phyloP scores from a whole-genome alignment of 1,139 yeast genomes.

The Candida tropicalis region DNA sequence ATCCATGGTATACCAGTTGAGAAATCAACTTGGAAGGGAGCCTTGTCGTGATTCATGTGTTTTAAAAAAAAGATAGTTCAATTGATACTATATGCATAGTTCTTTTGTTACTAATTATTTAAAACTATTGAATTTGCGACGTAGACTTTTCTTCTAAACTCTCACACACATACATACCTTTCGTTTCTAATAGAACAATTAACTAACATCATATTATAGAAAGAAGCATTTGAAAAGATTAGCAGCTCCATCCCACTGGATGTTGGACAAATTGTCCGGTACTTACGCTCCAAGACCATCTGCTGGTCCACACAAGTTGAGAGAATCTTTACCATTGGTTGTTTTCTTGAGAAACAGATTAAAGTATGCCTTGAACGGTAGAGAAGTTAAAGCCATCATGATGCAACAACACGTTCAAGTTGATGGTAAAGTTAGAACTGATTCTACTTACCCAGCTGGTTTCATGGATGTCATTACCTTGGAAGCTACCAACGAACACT shows the following conservation, averaged over 20 bases:
- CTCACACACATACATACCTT: conserved; percentile 3
- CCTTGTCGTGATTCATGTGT: conserved; percentile 32
- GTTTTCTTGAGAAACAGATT: conserved; percentile 99
- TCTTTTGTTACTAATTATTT: background rate
- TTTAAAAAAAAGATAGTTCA: background rate
- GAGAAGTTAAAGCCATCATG: conserved; percentile 98
- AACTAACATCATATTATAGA: conserved; percentile 42
- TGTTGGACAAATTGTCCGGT: conserved; percentile 99
- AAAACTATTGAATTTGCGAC: conserved; percentile 8
- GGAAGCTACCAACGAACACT: conserved; percentile 98
- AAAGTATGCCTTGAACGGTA: conserved; percentile 99
- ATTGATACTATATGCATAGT: too few species aligned
- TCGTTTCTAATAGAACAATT: background rate
- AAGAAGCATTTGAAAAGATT: conserved; percentile 98
- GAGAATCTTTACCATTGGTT: conserved; percentile 98
- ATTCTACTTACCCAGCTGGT: conserved; percentile 98
- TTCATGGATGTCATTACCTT: conserved; percentile 97
- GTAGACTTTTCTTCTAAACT: conserved; percentile 6
- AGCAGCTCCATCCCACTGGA: conserved; percentile 99
- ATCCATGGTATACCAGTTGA: conserved; percentile 19
- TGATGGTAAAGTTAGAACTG: conserved; percentile 99
- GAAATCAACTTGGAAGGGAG: conserved; percentile 36
- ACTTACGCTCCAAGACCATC: conserved; percentile 99
- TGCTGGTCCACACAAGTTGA: conserved; percentile 99
- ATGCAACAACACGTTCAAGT: conserved; percentile 99